Base-by-base conservation (phyloP, 1,284 basidiomycete species). In the Ganoderma sp. region DNA sequence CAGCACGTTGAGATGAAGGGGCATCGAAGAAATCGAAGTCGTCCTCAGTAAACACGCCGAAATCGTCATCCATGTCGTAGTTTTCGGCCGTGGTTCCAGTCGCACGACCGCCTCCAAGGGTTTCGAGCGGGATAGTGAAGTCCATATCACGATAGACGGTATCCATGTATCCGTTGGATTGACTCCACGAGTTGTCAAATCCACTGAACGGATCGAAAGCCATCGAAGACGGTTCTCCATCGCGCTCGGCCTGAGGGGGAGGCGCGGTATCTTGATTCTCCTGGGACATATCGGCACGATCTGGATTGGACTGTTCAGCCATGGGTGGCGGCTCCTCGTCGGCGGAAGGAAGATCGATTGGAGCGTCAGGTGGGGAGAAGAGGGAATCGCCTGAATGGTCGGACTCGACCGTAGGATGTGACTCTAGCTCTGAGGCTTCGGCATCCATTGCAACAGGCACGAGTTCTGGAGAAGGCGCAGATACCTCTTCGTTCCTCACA, bases 11-110 rank as follows among this genome's bases (percentile, higher is more conserved):
- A 22, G 69, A 63, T 45, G 70, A 66, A 28, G 84, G 75, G 2
- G 73, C 75, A 74, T 92, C 90, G 73, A 92, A 93, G 77, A 91
- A 93, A 75, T 84, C 89, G 75, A 93, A 93, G 76, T 93, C 92
- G 66, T 92, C 91, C 64, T 93, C 91, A 0, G 92, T 93, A 74
- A 93, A 90, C 14, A 78, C 75, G 34, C 73, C 78, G 57, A 77
- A 77, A 17, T 84, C 85, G 48, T 88, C 88, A 56, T 90, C 89
- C 65, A 88, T 85, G 63, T 87, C 87, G 77, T 85, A 84, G 61
- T 79, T 76, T 28, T 78, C 76, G 58, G 71, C 77, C 61, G 74
- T 76, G 64, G 72, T 77, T 37, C 77, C 75, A 34, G 78, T 75
- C 32, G 77, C 74, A 39, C 76, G 75, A 25, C 76, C 67, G 17